Conservation (phyloP, 768 basidiomycete genomes). For the Boletus rubropictus region DNA sequence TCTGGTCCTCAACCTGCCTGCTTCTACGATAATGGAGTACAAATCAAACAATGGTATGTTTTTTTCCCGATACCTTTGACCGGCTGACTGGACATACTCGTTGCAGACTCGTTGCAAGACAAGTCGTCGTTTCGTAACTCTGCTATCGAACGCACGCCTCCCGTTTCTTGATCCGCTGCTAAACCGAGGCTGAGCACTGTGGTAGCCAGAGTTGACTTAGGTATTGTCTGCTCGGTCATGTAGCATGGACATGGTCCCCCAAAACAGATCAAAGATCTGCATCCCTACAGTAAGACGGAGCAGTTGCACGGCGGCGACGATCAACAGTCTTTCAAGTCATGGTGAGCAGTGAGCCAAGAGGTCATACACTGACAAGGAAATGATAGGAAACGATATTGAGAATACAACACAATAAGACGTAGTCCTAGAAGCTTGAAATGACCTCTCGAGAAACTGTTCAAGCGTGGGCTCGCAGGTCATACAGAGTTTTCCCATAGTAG, state of each 20-base stretch:
- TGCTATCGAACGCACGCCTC: constrained; percentile 43
- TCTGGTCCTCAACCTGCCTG: constrained; percentile 66
- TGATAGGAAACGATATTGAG: constrained; percentile 1
- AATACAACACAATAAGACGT: constrained; percentile 8
- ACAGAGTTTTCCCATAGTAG: constrained; percentile 65
- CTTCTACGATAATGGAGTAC: constrained; percentile 85
- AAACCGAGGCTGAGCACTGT: background rate
- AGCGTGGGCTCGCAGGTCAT: constrained; percentile 27
- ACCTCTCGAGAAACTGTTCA: constrained; percentile 1
- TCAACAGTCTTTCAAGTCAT: constrained; percentile 1
- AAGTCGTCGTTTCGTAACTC: constrained; percentile 78
- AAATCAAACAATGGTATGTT: constrained; percentile 80
- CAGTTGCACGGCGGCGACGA: background rate
- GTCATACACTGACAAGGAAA: background rate
- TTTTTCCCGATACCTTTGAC: background rate
- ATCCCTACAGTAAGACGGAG: constrained; percentile 4
- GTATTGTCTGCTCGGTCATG: background rate
- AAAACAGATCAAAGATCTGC: constrained; percentile 12
- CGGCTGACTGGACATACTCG: background rate
- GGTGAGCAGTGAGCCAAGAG: background rate
- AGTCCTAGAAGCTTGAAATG: background rate
- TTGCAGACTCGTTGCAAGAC: constrained; percentile 80
- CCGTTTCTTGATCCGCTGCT: constrained; percentile 12
- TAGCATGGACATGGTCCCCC: background rate
- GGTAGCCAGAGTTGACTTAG: background rate